Percentiles rank a stretch among this genome's conserved stretches.
Evolutionary conservation across 371 early-diverging fungal species (phyloP).

Genomic region (Mortierella sp.): DNA sequence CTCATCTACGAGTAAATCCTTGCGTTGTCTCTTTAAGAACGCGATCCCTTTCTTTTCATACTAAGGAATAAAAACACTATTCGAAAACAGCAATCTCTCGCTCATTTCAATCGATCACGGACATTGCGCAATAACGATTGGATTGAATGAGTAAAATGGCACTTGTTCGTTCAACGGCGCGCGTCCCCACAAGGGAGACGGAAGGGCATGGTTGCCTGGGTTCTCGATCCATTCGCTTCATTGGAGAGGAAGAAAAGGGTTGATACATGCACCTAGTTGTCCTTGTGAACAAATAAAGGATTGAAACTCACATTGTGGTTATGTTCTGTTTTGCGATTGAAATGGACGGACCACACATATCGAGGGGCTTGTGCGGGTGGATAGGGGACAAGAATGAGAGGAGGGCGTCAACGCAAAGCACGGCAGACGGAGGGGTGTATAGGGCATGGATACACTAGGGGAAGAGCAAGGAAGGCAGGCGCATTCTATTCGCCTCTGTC

Average conservation of each 20-base stretch:
- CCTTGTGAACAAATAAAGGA: too few relatives aligned
- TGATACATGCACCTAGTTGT: too few relatives aligned
- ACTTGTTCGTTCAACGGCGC: too few relatives aligned
- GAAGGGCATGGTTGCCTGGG: too few relatives aligned
- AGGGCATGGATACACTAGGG: neutral
- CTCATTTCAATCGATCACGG: too few relatives aligned
- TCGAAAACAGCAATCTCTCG: neutral
- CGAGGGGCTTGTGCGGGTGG: neutral
- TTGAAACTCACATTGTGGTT: too few relatives aligned
- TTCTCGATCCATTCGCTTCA: too few relatives aligned
- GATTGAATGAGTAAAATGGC: too few relatives aligned
- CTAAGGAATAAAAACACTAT: neutral
- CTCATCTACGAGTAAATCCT: conserved; percentile 84
- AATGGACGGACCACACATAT: neutral
- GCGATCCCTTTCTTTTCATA: neutral
- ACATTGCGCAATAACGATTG: too few relatives aligned
- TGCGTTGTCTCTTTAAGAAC: neutral
- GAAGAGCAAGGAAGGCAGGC: neutral
- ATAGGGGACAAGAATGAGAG: neutral
- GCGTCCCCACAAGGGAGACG: too few relatives aligned
- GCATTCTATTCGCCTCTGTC: neutral
- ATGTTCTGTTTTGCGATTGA: neutral
- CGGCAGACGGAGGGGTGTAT: neutral
- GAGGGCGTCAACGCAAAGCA: neutral
- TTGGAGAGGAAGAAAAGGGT: too few relatives aligned